These are phyloP conservation scores for Ilyonectria mors-panacis DNA, from an alignment of 2,329 filamentous ascomycete species.

Conservation along the genomic window DNA sequence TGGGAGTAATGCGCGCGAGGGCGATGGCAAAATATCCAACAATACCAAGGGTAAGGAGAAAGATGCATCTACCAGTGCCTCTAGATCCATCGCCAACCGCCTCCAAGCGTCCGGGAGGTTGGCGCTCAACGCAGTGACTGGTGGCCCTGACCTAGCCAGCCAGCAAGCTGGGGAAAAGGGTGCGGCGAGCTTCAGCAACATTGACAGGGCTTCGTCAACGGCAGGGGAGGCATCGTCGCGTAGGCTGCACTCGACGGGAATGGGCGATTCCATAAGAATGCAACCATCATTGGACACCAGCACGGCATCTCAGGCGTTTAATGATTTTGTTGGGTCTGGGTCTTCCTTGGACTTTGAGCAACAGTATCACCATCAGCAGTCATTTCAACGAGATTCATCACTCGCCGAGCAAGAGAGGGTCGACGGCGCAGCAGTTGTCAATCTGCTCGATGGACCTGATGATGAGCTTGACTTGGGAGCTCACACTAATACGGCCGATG, in stretches of 20 bases:
- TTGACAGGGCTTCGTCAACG: constrained; percentile 31
- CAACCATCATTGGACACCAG: constrained; percentile 44
- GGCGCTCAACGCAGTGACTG: constrained; percentile 45
- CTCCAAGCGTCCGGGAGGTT: constrained; percentile 49
- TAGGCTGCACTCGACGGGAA: constrained; percentile 32
- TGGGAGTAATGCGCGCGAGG: constrained; percentile 8
- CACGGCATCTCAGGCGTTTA: constrained; percentile 50
- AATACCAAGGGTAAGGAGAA: constrained; percentile 40
- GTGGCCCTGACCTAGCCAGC: constrained; percentile 35
- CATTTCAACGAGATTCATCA: background rate
- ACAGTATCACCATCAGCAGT: constrained; percentile 3
- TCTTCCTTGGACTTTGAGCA: constrained; percentile 30
- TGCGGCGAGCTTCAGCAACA: constrained; percentile 31
- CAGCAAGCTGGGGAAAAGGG: constrained; percentile 41
- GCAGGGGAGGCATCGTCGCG: constrained; percentile 43
- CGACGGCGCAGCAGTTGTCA: constrained; percentile 59
- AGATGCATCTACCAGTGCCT: constrained; percentile 33
- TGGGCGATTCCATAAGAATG: constrained; percentile 35
- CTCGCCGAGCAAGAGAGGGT: constrained; percentile 45
- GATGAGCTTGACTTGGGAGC: constrained; percentile 40
- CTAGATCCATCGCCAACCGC: constrained; percentile 39
- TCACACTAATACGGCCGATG: constrained; percentile 39
- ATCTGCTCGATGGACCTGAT: constrained; percentile 53
- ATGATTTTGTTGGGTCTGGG: constrained; percentile 43
- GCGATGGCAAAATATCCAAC: constrained; percentile 7